Base-by-base conservation (phyloP, 139 green algal species). In the Auxenochlorella pyrenoidosa region DNA sequence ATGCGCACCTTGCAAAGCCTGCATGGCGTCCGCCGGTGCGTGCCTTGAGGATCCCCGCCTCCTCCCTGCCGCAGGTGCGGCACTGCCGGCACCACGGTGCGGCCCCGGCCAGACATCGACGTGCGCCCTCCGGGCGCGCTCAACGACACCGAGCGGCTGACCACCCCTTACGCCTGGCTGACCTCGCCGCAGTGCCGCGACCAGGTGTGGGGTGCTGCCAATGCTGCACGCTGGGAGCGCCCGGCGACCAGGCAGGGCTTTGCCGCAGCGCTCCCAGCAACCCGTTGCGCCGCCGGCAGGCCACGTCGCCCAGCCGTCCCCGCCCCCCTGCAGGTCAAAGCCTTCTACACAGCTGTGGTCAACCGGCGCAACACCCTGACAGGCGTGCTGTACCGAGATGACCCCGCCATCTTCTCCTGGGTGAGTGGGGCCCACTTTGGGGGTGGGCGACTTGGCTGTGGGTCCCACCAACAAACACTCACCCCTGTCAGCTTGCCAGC, bases 351-450 rank as follows among this genome's bases (percentile, higher is more conserved):
- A 68, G 72, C 32, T 4, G 71, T 93, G 34, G n/a, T 90, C 22
- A 78, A 84, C 38, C 87, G 92, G 22, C 72, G 83, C 19, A 96
- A 96, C 90, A 92, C 89, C 22, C 83, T 94, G 85, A 96, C 66
- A 26, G 89, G 91, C 0, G 13, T 90, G 40, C n/a, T 36, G 26
- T 95, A 94, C 85, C 79, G 66, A 5, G 88, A 95, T 44, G 94
- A 96, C 72, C 91, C 92, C 43, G 89, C 90, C 59, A 93, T 96
- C 72, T 86, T 96, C 28, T 82, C 78, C 0, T 93, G 88, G 86
- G 59, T 63, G 54, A 24, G 54, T 30, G 59, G 22, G 16, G 59
- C 59, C 5, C 4, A 12, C 59, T 68, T 3, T 68, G 59, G 59
- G 59, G n/a, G n/a, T n/a, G n/a, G n/a, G n/a, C n/a, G n/a, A n/a